Base-by-base conservation (phyloP, 1,284 basidiomycete genomes). In the Ustilago cynodontis region DNA sequence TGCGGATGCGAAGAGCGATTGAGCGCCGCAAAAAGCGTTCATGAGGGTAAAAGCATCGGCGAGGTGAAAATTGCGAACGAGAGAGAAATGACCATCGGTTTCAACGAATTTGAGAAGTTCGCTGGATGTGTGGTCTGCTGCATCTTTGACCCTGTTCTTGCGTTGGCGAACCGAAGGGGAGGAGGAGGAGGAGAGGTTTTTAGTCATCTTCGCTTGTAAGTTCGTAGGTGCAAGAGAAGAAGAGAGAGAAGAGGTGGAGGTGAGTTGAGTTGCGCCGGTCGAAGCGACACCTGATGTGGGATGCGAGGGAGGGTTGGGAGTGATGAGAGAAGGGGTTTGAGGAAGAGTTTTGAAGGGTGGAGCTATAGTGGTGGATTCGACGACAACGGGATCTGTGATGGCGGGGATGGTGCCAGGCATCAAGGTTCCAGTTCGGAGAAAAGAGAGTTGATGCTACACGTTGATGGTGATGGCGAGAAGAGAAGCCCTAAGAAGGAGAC, bases 11-110 rank as follows among this genome's bases (percentile, higher is more conserved):
- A 96, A 96, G 77, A 99, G 90, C 45, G 95, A 98, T 81, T 98
- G 92, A 16, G 94, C 94, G 66, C 97, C 97, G 87, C 97, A 99
- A 86, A 99, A 93, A 45, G 97, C 97, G 86, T 99, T 99, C 92
- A 97, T 96, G 78, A 99, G 94, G n/a, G 96, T 99, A 83, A 99
- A 94, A 51, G 97, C 90, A 88, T 99, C 96, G 80, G 96, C 96
- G 37, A 99, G 91, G 66, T 95, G 94, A 86, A 99, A 99, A 87
- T 98, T 99, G 81, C 96, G 82, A 1, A 85, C 84, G 14, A 85
- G 78, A 26, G 78, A 81, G 55, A 85, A 85, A 56, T 85, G 84
- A n/a, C 84, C 84, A 29, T 78, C 72, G 5, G 83, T 85, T 62
- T 85, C 84, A 52, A 85, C 65, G 29, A 85, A 85, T 35, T 78